phyloP scores from a whole-genome alignment of 148 eudicot genomes.

The Rhododendron ferrugineum region DNA sequence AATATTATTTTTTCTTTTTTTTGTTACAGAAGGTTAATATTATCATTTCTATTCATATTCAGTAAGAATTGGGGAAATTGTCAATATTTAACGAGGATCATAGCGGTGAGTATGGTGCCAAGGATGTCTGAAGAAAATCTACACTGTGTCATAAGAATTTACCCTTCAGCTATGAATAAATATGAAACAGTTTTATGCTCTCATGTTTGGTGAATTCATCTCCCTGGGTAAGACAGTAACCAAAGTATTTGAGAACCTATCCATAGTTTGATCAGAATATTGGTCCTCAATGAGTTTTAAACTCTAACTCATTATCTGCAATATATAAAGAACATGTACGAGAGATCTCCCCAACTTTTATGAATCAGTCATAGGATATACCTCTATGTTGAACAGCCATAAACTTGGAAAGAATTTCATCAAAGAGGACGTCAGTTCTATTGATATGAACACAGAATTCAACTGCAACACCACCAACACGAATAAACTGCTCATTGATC shows the following conservation, averaged over 20 bases:
- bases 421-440: conserved; percentile 83
- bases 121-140: not conserved
- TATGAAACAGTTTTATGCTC: conserved; percentile 1
- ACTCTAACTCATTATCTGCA: not conserved
- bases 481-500: conserved; percentile 78
- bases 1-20: too few relatives aligned
- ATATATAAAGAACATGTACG: not conserved
- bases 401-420: conserved; percentile 70
- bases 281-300: not conserved
- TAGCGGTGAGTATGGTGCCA: not conserved
- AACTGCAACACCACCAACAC: conserved; percentile 97
- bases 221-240: not conserved
- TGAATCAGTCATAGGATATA: conserved; percentile 17
- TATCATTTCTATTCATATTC: not conserved
- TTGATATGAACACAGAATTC: conserved; percentile 88
- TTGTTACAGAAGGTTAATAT: too few relatives aligned
- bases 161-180: not conserved
- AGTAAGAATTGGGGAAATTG: not conserved
- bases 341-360: not conserved
- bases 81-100: not conserved
- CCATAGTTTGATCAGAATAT: not conserved
- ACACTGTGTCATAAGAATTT: not conserved
- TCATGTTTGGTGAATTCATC: not conserved
- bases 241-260: conserved; percentile 3
- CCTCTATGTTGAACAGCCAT: conserved; percentile 70